phyloP scores from a whole-genome alignment of 495 filamentous ascomycete genomes.

The Darksidea phi region DNA sequence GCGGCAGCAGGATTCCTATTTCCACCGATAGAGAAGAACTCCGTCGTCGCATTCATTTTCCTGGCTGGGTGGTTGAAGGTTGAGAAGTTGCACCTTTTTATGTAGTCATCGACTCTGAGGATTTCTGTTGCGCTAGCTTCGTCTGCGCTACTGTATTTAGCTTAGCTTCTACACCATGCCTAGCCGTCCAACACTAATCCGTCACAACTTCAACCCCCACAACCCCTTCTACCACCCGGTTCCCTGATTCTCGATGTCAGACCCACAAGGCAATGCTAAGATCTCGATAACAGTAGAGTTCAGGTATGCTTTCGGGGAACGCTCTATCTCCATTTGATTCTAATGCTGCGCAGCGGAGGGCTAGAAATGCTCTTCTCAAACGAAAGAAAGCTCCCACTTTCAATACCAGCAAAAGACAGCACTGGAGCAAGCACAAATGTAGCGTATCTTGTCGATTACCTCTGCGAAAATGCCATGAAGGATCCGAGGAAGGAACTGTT shows the following conservation, averaged over 20 bases:
- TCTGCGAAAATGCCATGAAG: constrained; percentile 82
- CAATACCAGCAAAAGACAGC: constrained; percentile 61
- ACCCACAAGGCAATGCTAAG: constrained; percentile 20
- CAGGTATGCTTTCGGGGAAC: constrained; percentile 53
- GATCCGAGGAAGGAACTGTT: constrained; percentile 87
- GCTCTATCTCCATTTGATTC: constrained; percentile 25
- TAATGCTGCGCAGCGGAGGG: constrained; percentile 59
- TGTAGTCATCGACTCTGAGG: constrained; percentile 2
- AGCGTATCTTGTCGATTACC: constrained; percentile 70
- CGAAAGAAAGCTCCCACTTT: constrained; percentile 65
- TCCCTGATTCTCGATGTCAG: constrained; percentile 2
- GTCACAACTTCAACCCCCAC: neutral
- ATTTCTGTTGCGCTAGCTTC: constrained; percentile 29
- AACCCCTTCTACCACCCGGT: neutral
- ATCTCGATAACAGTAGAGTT: constrained; percentile 70
- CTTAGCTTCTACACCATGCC: constrained; percentile 2
- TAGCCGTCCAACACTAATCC: neutral
- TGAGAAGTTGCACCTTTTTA: no score
- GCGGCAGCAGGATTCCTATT: constrained; percentile 87
- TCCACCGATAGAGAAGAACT: constrained; percentile 80
- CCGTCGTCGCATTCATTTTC: constrained; percentile 32
- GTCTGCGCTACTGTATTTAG: constrained; percentile 6
- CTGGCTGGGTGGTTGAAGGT: neutral
- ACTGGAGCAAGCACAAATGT: constrained; percentile 63
- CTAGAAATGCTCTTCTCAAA: constrained; percentile 94